Evolutionary conservation across 352 stramenopile genomes (phyloP), one percentile per base, ranked within the genome.

Genomic region (Globisporangium lucens): DNA sequence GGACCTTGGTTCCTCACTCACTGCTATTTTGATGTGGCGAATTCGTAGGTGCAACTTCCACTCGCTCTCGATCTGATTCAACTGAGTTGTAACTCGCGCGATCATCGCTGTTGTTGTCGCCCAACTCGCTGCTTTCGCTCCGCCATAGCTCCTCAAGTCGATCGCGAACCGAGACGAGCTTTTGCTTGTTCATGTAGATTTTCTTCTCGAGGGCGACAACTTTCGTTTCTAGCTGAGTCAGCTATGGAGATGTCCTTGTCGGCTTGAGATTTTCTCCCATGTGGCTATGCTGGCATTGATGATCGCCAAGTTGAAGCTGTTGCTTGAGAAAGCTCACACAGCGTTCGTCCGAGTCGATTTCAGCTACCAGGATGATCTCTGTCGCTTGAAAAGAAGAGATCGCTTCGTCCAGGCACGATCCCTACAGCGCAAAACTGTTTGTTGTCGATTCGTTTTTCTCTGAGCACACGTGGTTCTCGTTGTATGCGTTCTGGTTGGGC

Each of bases 311-410:
- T 5, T 68, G 67, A 15, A 76, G 13, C 20, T 67, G 63, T 9
- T 77, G 68, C 6, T 61, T 56, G 52, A 85, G 77, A 29, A 79
- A 72, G 17, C 30, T 65, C 30, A 71, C 68, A 57, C 75, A 85
- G 3, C 62, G 59, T 49, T 80, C 68, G 36, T 85, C 77, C 1
- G 75, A 72, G 2, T 77, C 77, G 33, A 85, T 78, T 57, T 82
- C 77, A 9, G 76, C 75, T 3, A 67, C 49, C 33, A 85, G 56
- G 38, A 85, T 79, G 47, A 75, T 80, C 35, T 74, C 65, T 7
- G 58, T 76, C 15, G 67, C 68, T 66, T 80, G 49, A 66, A 82
- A 80, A 13, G 73, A 65, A 10, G 66, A 61, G 49, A 80, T 66
- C 1, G 63, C 66, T 56, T 61, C 56, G 13, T 47, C n/a, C 17